A percentile compares a stretch with the other conserved stretches of the same genome.
phyloP scores from a whole-genome alignment of 352 stramenopile species.

The Thalassiosira mediterranea region DNA sequence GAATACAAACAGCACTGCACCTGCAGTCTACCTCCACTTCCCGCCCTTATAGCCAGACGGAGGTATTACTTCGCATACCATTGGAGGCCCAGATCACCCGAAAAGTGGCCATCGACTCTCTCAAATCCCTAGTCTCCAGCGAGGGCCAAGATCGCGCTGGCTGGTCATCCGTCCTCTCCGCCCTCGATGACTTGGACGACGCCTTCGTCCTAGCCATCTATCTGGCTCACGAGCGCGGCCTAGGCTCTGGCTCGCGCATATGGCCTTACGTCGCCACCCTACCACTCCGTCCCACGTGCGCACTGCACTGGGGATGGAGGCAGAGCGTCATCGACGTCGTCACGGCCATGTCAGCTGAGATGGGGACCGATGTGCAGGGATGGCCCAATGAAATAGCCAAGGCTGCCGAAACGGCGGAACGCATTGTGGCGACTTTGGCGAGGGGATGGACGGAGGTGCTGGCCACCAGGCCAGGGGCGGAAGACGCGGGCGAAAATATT shows the following conservation, averaged over 20 bases:
- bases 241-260: slow-evolving; percentile 62
- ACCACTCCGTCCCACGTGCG: slow-evolving; percentile 68
- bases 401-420: slow-evolving; percentile 63
- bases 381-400: slow-evolving; percentile 75
- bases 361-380: slow-evolving; percentile 70
- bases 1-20: slow-evolving; percentile 34
- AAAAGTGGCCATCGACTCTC: slow-evolving; percentile 59
- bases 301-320: slow-evolving; percentile 57
- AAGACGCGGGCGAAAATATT: slow-evolving; percentile 54
- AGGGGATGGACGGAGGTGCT: slow-evolving; percentile 17
- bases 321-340: slow-evolving; percentile 73
- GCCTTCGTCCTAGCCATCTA: slow-evolving; percentile 71
- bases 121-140: slow-evolving; percentile 52
- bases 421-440: slow-evolving; percentile 44
- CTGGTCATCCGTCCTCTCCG: slow-evolving; percentile 17
- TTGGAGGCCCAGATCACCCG: slow-evolving; percentile 81
- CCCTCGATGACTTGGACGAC: slow-evolving; percentile 76
- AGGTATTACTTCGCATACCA: slow-evolving; percentile 74
- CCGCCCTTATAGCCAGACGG: slow-evolving; percentile 56
- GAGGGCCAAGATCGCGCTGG: slow-evolving; percentile 36
- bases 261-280: slow-evolving; percentile 77
- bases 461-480: slow-evolving; percentile 17
- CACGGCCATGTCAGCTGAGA: slow-evolving; percentile 61
- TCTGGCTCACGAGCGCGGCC: slow-evolving; percentile 72
- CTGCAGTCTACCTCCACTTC: slow-evolving; percentile 24